These are phyloP conservation scores for Elymus sibiricus DNA, from an alignment of 176 grass and related monocot species.

Conservation along the genomic window DNA sequence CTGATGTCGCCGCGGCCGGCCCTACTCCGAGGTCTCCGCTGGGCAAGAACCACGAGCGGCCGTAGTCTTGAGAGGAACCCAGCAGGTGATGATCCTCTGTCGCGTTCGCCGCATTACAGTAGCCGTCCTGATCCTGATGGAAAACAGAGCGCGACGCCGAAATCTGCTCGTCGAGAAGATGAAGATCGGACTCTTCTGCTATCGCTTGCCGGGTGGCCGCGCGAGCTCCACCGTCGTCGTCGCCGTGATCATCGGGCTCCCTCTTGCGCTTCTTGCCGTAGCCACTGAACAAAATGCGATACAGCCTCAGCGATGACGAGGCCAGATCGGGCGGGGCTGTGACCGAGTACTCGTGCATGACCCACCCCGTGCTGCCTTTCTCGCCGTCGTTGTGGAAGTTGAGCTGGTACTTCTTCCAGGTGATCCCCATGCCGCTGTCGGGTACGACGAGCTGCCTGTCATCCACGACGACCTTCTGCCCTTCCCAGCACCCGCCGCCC, in stretches of 20 bases:
- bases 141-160: not conserved
- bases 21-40: not conserved
- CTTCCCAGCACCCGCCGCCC: not conserved
- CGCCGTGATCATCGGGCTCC: not conserved
- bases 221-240: not conserved
- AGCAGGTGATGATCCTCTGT: not conserved
- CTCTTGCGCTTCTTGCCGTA: not conserved
- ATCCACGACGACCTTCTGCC: not conserved
- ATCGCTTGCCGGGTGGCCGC: not conserved
- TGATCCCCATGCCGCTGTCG: not conserved
- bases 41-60: not conserved
- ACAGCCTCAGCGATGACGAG: not conserved
- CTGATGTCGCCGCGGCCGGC: not conserved
- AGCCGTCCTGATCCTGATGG: not conserved
- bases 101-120: not conserved
- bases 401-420: constrained; percentile 2
- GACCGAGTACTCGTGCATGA: constrained; percentile 38
- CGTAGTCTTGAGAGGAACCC: not conserved
- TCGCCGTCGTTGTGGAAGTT: not conserved
- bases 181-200: not conserved
- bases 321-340: not conserved
- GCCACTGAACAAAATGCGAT: not conserved
- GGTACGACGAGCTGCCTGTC: not conserved
- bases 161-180: not conserved
- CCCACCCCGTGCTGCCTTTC: constrained; percentile 26